These are phyloP conservation scores for Pseudozyma sp. DNA, from an alignment of 1,284 basidiomycete species.

Conservation along the genomic window DNA sequence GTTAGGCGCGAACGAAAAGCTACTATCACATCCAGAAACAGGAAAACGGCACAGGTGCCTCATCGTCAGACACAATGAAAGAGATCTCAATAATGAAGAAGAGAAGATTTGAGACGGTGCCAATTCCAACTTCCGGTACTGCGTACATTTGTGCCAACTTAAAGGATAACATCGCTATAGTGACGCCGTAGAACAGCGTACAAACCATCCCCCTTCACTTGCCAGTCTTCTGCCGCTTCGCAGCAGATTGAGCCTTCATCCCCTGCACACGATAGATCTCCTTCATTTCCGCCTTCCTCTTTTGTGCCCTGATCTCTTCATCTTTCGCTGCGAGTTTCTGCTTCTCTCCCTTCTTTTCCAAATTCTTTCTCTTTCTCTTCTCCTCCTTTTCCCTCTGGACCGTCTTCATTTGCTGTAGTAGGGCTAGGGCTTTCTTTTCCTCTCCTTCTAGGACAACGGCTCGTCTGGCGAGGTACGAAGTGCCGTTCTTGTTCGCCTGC, in stretches of 20 bases:
- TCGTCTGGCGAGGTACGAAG: conserved; percentile 73
- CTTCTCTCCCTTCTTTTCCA: conserved; percentile 38
- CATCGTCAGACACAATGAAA: no score
- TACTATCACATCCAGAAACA: no score
- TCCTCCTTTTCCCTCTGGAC: conserved; percentile 89
- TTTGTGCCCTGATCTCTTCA: conserved; percentile 43
- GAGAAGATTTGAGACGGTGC: no score
- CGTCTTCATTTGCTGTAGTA: conserved; percentile 94
- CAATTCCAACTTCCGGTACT: no score
- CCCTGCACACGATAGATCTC: conserved; percentile 60
- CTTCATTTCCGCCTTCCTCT: conserved; percentile 64
- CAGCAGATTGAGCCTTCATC: conserved; percentile 51
- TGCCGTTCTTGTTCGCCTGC: conserved; percentile 71
- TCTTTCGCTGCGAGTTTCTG: conserved; percentile 46
- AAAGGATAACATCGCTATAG: no score
- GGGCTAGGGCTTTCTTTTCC: conserved; percentile 89
- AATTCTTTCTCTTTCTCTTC: conserved; percentile 74
- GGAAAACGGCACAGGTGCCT: no score
- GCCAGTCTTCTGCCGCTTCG: conserved; percentile 58
- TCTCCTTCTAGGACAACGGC: conserved; percentile 95
- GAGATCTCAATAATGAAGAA: no score
- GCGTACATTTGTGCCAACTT: no score
- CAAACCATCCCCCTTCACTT: conserved; percentile 26
- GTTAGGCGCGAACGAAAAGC: no score
- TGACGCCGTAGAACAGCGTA: no score